Conservation (phyloP, 306 rosid species). For the Cotoneaster glaucophyllus region DNA sequence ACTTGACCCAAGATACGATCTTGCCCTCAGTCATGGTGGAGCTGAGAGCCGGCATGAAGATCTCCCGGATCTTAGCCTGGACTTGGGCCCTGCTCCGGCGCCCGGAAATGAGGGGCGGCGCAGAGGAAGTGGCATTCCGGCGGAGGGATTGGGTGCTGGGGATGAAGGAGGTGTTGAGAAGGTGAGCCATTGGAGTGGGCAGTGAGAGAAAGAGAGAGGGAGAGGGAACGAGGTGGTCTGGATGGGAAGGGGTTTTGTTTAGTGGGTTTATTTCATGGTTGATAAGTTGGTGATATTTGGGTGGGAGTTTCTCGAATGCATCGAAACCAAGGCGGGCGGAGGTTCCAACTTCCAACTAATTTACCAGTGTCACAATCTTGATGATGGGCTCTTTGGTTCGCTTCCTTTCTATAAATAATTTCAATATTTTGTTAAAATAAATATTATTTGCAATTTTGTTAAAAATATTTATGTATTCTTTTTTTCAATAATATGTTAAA, state of each 20-base stretch:
- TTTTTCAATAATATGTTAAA: no score
- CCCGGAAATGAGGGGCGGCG: not conserved
- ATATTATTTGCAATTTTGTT: no score
- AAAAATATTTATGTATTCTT: no score
- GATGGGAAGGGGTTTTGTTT: not conserved
- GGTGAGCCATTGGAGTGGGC: constrained; percentile 56
- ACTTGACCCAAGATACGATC: constrained; percentile 90
- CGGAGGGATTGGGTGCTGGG: constrained; percentile 34
- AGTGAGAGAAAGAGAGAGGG: not conserved
- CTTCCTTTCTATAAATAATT: not conserved
- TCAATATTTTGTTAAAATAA: no score
- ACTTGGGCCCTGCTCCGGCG: constrained; percentile 24
- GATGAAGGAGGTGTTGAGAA: constrained; percentile 59
- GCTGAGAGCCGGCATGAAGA: constrained; percentile 97
- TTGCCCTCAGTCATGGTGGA: constrained; percentile 98
- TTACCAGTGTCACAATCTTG: constrained; percentile 16
- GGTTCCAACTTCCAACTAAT: constrained; percentile 54
- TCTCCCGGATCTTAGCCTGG: constrained; percentile 90
- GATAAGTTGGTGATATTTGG: not conserved
- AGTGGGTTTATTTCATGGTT: not conserved
- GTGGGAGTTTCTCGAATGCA: constrained; percentile 45
- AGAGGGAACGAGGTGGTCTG: not conserved
- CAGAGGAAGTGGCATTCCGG: not conserved
- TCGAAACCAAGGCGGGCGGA: constrained; percentile 68
- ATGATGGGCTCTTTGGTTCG: not conserved